Evolutionary conservation across 306 rosid genomes (phyloP).

Genomic region (Spatholobus suberectus): DNA sequence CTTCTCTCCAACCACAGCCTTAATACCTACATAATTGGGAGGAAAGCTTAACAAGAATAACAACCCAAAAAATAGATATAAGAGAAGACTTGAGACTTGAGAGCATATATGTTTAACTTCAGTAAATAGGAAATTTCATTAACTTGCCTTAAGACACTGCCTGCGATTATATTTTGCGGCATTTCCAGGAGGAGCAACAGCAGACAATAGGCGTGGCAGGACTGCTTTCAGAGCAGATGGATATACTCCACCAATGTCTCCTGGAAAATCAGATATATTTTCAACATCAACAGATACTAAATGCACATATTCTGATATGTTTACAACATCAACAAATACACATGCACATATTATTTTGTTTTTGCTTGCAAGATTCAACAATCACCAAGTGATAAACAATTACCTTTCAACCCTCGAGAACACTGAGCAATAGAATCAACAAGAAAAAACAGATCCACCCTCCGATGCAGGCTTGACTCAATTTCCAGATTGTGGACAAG

Average conservation of each 20-base stretch:
- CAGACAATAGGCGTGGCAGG: slow-evolving; percentile 83
- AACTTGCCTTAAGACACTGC: slow-evolving; percentile 96
- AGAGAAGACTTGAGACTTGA: background rate
- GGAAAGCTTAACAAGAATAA: slow-evolving; percentile 34
- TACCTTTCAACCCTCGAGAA: slow-evolving; percentile 85
- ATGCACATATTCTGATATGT: background rate
- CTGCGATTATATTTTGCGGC: slow-evolving; percentile 82
- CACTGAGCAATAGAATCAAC: slow-evolving; percentile 87
- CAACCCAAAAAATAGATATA: slow-evolving; percentile 14
- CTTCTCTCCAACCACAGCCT: slow-evolving; percentile 91
- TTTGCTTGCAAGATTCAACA: slow-evolving; percentile 24
- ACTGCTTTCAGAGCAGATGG: slow-evolving; percentile 76
- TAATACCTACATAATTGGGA: slow-evolving; percentile 66
- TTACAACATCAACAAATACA: slow-evolving; percentile 39
- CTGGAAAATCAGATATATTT: slow-evolving; percentile 50
- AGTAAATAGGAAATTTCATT: slow-evolving; percentile 10
- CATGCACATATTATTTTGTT: background rate
- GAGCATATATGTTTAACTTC: slow-evolving; percentile 16
- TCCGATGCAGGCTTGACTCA: slow-evolving; percentile 74
- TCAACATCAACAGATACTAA: slow-evolving; percentile 33
- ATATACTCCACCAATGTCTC: slow-evolving; percentile 74
- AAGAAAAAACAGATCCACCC: slow-evolving; percentile 91
- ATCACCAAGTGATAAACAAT: slow-evolving; percentile 34
- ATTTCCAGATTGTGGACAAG: slow-evolving; percentile 72
- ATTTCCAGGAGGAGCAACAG: slow-evolving; percentile 92